Evolutionary conservation across 2,329 filamentous ascomycete genomes (phyloP).

Genomic region (Cladophialophora bantiana): DNA sequence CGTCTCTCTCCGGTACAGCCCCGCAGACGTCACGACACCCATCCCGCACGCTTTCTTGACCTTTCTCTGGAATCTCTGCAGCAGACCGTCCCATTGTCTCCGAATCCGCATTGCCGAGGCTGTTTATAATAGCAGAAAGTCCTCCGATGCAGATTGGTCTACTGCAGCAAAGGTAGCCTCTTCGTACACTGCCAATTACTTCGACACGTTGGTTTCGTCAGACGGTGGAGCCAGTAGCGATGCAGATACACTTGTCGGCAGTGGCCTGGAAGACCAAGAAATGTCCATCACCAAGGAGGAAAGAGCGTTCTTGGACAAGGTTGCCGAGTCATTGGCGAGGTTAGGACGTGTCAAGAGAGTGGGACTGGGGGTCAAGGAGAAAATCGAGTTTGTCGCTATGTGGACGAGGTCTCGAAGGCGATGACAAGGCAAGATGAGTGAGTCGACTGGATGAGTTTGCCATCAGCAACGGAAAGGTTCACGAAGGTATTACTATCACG

Average conservation of each 20-base stretch:
- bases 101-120: slow-evolving; percentile 87
- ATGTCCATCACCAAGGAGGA: slow-evolving; percentile 61
- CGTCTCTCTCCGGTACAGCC: slow-evolving; percentile 86
- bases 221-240: slow-evolving; percentile 42
- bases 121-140: slow-evolving; percentile 50
- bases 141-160: slow-evolving; percentile 10
- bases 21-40: slow-evolving; percentile 88
- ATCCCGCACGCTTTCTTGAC: slow-evolving; percentile 74
- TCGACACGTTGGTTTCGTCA: slow-evolving; percentile 53
- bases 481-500: not conserved
- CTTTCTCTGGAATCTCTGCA: slow-evolving; percentile 87
- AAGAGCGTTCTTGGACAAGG: slow-evolving; percentile 73
- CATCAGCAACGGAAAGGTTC: not conserved
- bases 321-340: slow-evolving; percentile 86
- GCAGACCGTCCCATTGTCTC: slow-evolving; percentile 85
- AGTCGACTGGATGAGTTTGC: not conserved
- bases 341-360: slow-evolving; percentile 88
- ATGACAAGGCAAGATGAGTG: slow-evolving; percentile 24
- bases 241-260: slow-evolving; percentile 40
- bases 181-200: slow-evolving; percentile 55
- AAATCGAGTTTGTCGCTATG: slow-evolving; percentile 78
- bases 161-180: slow-evolving; percentile 40
- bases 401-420: slow-evolving; percentile 61
- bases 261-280: slow-evolving; percentile 42
- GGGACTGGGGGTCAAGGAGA: slow-evolving; percentile 81